A percentile compares a stretch with the other conserved stretches of the same genome.
These are phyloP conservation scores for Dimocarpus longan DNA, from an alignment of 345 rosid species.

Conservation along the genomic window DNA sequence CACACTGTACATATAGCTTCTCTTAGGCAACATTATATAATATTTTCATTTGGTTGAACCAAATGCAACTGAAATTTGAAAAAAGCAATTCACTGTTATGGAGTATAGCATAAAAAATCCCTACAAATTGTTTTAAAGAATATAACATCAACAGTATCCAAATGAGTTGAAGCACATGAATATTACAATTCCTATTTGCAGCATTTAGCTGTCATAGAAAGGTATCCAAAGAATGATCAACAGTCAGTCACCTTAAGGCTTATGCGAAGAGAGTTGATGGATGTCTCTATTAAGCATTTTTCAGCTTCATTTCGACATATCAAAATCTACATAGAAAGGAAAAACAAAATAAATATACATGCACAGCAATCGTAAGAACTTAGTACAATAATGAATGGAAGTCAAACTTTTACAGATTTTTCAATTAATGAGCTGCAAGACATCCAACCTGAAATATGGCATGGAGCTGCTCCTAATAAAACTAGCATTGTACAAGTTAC, in stretches of 20 bases:
- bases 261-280: slow-evolving; percentile 90
- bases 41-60: background rate
- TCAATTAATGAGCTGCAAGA: background rate
- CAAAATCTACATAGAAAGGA: slow-evolving; percentile 57
- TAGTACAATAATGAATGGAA: slow-evolving; percentile 7
- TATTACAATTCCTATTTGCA: background rate
- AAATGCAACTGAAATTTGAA: background rate
- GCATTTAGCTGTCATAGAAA: background rate
- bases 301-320: slow-evolving; percentile 97
- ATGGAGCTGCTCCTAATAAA: background rate
- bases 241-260: slow-evolving; percentile 79
- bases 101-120: background rate
- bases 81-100: background rate
- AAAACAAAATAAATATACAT: background rate
- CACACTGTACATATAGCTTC: background rate
- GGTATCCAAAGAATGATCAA: slow-evolving; percentile 2
- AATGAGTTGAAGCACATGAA: background rate
- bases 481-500: background rate
- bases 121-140: background rate
- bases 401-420: background rate
- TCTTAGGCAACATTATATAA: slow-evolving; percentile 8
- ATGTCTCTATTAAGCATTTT: slow-evolving; percentile 93
- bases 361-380: background rate
- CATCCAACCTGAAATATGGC: background rate
- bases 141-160: background rate